phyloP scores from a whole-genome alignment of 352 stramenopile species.

The Phytophthora nicotianae region DNA sequence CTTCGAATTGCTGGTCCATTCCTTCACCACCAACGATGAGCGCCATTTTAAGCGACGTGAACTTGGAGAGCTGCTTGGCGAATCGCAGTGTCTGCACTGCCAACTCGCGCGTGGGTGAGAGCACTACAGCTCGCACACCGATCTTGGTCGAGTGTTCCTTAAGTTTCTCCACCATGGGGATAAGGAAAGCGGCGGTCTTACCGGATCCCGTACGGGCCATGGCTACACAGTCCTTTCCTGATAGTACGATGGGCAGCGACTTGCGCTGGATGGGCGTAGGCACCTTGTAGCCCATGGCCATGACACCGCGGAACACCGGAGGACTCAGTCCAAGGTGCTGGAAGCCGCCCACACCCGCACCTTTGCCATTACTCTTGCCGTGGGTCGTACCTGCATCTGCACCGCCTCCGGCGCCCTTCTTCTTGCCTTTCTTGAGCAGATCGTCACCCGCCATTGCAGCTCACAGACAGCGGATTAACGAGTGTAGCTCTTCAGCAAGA shows the following conservation, averaged over 20 bases:
- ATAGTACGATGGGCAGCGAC: conserved; percentile 95
- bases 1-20: conserved; percentile 98
- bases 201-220: conserved; percentile 98
- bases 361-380: conserved; percentile 83
- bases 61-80: conserved; percentile 90
- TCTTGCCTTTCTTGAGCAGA: conserved; percentile 65
- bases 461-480: conserved; percentile 9
- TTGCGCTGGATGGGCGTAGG: conserved; percentile 99
- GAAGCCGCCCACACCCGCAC: conserved; percentile 78
- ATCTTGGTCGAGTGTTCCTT: conserved; percentile 92
- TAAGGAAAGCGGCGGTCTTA: conserved; percentile 98
- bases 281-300: conserved; percentile 96
- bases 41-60: conserved; percentile 91
- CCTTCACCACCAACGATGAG: conserved; percentile 97
- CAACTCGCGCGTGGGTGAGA: conserved; percentile 98
- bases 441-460: conserved; percentile 65
- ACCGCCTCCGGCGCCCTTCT: conserved; percentile 31
- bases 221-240: conserved; percentile 96
- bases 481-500: conserved; percentile 28
- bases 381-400: conserved; percentile 50
- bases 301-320: conserved; percentile 84
- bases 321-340: conserved; percentile 86
- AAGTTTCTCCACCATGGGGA: conserved; percentile 98
- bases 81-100: conserved; percentile 97
- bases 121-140: conserved; percentile 88